Evolutionary conservation across 1,284 basidiomycete species (phyloP), one percentile per base, ranked within the genome.

Genomic region (Crepidotus sp.): DNA sequence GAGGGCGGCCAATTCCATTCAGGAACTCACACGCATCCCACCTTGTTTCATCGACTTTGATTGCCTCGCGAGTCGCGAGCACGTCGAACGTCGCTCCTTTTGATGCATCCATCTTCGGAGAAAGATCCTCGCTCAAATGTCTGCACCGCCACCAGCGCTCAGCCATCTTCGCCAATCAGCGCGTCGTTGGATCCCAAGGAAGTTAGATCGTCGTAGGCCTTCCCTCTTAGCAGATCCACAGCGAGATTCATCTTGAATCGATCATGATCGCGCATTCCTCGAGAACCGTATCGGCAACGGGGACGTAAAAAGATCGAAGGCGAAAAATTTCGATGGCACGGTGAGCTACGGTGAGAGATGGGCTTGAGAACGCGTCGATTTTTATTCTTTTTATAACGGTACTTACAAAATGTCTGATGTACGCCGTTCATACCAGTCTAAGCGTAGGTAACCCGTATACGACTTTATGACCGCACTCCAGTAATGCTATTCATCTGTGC

Each of bases 91-190:
- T 42, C 41, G 17, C 24, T 8, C 18, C 14, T 24, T n/a, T 37
- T 27, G 36, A 19, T 35, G 17, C 27, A 18, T 26, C 30, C 27
- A 18, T 26, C 30, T 43, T 37, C 30, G 42, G 36, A 44, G 36
- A 27, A 38, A 44, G 36, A 38, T 44, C 42, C 6, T 27, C 7
- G 15, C 6, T 27, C 7, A 13, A 22, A 1, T 11, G n/a, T 22
- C 18, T 24, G 14, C 42, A 32, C 29, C 35, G 27, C 29, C 35
- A 43, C 35, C 14, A 40, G 30, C 27, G 29, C 30, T 24, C 19
- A 21, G 8, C 19, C 19, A 14, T 15, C n/a, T 4, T n/a, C 42
- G 42, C 42, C 36, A 38, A 38, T 45, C 31, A 39, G 15, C 3
- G 6, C 17, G 31, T 26, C 13, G 35, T 25, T 31, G 27, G 14